Evolutionary conservation across 805 yeast species (phyloP).

Genomic region (Starmera dryadoides): DNA sequence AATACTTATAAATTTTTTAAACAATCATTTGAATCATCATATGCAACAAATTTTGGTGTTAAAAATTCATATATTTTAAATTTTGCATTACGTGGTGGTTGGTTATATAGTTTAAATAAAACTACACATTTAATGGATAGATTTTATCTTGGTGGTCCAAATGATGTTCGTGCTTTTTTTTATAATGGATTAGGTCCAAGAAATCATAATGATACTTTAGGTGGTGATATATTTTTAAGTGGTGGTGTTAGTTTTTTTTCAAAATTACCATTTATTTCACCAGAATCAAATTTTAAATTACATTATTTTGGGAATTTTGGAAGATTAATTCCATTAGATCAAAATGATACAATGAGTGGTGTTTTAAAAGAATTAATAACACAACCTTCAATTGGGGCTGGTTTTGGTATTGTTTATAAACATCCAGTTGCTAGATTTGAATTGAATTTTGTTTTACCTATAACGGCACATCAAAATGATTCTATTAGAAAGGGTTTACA

Average conservation of each 20-base stretch:
- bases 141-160: slow-evolving; percentile 77
- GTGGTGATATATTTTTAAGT: slow-evolving; percentile 58
- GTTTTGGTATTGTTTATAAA: slow-evolving; percentile 52
- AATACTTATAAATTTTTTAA: slow-evolving; percentile 26
- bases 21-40: slow-evolving; percentile 25
- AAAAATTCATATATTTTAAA: slow-evolving; percentile 40
- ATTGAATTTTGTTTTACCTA: slow-evolving; percentile 55
- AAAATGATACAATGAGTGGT: slow-evolving; percentile 13
- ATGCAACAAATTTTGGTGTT: slow-evolving; percentile 19
- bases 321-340: slow-evolving; percentile 36
- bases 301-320: slow-evolving; percentile 68
- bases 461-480: slow-evolving; percentile 44
- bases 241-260: slow-evolving; percentile 53
- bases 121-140: slow-evolving; percentile 61
- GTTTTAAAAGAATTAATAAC: slow-evolving; percentile 22
- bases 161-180: slow-evolving; percentile 64
- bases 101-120: slow-evolving; percentile 33
- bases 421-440: slow-evolving; percentile 66
- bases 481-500: slow-evolving; percentile 56
- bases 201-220: slow-evolving; percentile 46
- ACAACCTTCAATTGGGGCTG: slow-evolving; percentile 45
- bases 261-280: slow-evolving; percentile 46
- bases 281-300: slow-evolving; percentile 46
- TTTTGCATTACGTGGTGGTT: slow-evolving; percentile 46
- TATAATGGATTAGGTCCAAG: slow-evolving; percentile 62